Evolutionary conservation across 1,284 basidiomycete genomes (phyloP), one percentile per base, ranked within the genome.

Genomic region (Meira miltonrushii): DNA sequence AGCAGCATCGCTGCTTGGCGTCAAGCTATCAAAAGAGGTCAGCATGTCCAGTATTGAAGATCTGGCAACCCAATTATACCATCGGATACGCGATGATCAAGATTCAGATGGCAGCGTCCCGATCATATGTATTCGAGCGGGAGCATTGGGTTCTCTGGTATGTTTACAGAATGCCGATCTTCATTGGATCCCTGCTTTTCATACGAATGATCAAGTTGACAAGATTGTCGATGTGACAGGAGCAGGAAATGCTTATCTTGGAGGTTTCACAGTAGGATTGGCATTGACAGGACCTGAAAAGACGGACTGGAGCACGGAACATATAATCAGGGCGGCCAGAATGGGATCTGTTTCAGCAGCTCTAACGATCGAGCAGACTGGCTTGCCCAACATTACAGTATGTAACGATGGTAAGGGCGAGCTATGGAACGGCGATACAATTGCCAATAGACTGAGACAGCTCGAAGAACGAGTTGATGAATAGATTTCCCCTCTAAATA

Each of bases 211-310:
- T 23, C 33, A 55, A 12, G 25, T 44, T n/a, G 21, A 43, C 13
- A 12, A 21, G 11, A 48, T 58, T 17, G 50, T 58, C 4, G 56
- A 58, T 43, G 56, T 58, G 13, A 58, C 56, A 9, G 56, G 56
- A 17, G 56, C 48, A 25, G 56, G 56, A n/a, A 58, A 58, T 23
- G 48, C 56, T n/a, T 58, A 9, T 10, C 28, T 58, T 17, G 56
- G 56, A 17, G 56, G 56, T 12, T 58, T 58, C 8, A 40, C 43
- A 15, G 56, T 50, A 25, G 50, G 28, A 1, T 25, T 58, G n/a
- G n/a, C 25, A 12, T 2, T 55, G 7, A 13, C 21, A 17, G 39
- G 41, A 4, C 23, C n/a, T 2, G 25, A 41, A 52, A 23, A 40
- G 38, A 12, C 3, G 51, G 11, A 33, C 17, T 41, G 54, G 38